Evolutionary conservation across 2,329 filamentous ascomycete species (phyloP), one percentile per base, ranked within the genome.

Genomic region (Myriosclerotinia scirpicola): DNA sequence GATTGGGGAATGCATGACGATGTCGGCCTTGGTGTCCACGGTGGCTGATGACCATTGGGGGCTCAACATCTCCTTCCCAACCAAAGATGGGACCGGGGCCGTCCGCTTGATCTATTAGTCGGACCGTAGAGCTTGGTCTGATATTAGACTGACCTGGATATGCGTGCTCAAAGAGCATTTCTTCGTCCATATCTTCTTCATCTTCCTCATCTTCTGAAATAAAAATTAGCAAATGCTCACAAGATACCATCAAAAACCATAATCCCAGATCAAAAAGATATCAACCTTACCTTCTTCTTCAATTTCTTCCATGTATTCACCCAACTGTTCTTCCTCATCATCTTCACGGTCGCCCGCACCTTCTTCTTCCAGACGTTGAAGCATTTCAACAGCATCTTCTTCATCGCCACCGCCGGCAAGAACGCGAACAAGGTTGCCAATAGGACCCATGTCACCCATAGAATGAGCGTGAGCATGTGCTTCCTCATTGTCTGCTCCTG

Each of bases 111-210:
- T 53, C 34, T 48, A 65, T 65, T 65, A 65, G 64, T 65, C 26
- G 64, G 44, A 52, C 30, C 48, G 54, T 20, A 50, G 55, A 40
- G 22, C 20, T 60, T 60, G 36, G 42, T 61, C 40, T 34, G 53
- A 44, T 50, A 14, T 26, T 34, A 36, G 59, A 81, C 83, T 78
- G 80, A 86, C 84, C 80, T 67, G 83, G 81, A 76, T 84, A 86
- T 34, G 65, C 65, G 7, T 85, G 84, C 68, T 87, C 85, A 68
- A 86, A 88, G 67, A 85, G 80, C 73, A 87, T 87, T 65, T 87
- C 84, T 61, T 92, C 90, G 54, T 88, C 88, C 71, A 90, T 84
- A 20, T 87, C 86, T 40, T 87, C 86, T 30, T 89, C 86, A 54
- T 89, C 88, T 52, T 90, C 89, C 22, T 90, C 88, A 56, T 92